Base-by-base conservation (phyloP, 352 stramenopile genomes). In the Pythium chondricola region DNA sequence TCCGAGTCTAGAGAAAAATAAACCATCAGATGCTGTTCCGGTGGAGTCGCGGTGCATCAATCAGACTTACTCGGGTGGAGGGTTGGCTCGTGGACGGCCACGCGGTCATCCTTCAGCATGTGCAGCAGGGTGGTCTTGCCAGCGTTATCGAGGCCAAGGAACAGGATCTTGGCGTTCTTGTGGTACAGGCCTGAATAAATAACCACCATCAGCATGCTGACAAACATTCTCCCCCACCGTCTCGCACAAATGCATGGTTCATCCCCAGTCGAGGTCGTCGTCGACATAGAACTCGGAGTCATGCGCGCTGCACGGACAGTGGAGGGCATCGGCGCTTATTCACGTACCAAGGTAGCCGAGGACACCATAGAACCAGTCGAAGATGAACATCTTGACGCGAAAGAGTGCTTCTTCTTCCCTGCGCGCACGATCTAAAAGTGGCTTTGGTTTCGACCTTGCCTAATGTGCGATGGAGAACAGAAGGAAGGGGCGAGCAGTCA, bases 121-220 rank as follows among this genome's bases (percentile, higher is more conserved):
- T 99, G 96, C 49, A 99, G 74, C 30, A 99, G 74, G 22, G 97
- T 99, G 11, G 97, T 99, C 77, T 99, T 99, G 63, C 97, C 97
- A 39, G 97, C 97, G 81, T 99, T 99, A 71, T 99, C 97, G 24
- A 99, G 73, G 22, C 97, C 97, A 22, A 99, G 69, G 77, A 99
- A 99, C 32, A 99, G 67, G 68, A 99, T 99, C 78, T 99, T 99
- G 59, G 96, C 97, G 69, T 98, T 98, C 83, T 99, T 99, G 78
- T 99, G 97, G 74, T 99, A 99, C 46, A 99, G 83, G 41, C 97
- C 97, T 98, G 43, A n/a, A n/a, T n/a, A 47, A n/a, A 11, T 56
- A 30, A 18, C n/a, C 36, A 51, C 18, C 30, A 44, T 44, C 22
- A 62, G 13, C 26, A 18, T 40, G 8, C n/a, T 25, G 46, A 2